phyloP scores from a whole-genome alignment of 2,329 filamentous ascomycete species.

The Botryotinia narcissicola region DNA sequence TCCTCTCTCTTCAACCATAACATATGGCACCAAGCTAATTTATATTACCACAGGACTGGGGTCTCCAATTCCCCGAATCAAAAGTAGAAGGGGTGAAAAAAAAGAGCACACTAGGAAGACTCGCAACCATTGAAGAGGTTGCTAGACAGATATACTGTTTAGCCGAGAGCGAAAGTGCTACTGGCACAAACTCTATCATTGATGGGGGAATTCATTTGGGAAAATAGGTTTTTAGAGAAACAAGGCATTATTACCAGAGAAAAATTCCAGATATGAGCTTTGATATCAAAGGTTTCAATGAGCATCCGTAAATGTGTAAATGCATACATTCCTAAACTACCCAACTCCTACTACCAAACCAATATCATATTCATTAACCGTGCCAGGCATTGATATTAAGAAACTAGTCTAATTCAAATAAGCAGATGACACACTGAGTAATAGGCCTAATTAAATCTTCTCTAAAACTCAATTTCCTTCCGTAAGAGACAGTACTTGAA shows the following conservation, averaged over 20 bases:
- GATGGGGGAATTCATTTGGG: conserved; percentile 39
- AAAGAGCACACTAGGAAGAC: conserved; percentile 28
- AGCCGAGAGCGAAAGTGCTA: conserved; percentile 49
- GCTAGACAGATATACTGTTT: conserved; percentile 53
- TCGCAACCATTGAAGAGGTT: conserved; percentile 43
- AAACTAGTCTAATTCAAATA: background rate
- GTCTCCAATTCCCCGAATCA: conserved; percentile 27
- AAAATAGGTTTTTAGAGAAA: background rate
- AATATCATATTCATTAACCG: background rate
- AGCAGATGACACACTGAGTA: background rate
- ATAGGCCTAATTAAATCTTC: background rate
- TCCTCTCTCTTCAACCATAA: background rate
- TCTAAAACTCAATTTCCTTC: background rate
- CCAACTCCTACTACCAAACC: background rate
- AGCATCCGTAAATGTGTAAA: background rate
- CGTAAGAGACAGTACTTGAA: background rate
- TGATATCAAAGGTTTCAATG: background rate
- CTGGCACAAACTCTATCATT: conserved; percentile 52
- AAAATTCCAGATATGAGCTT: background rate
- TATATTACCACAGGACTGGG: conserved; percentile 28
- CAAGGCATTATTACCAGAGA: background rate
- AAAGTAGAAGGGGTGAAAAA: conserved; percentile 26
- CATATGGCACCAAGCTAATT: background rate
- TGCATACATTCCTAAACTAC: background rate
- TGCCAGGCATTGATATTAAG: background rate